Base-by-base conservation (phyloP, 2,329 filamentous ascomycete species). In the Magnaporthiopsis incrustans region DNA sequence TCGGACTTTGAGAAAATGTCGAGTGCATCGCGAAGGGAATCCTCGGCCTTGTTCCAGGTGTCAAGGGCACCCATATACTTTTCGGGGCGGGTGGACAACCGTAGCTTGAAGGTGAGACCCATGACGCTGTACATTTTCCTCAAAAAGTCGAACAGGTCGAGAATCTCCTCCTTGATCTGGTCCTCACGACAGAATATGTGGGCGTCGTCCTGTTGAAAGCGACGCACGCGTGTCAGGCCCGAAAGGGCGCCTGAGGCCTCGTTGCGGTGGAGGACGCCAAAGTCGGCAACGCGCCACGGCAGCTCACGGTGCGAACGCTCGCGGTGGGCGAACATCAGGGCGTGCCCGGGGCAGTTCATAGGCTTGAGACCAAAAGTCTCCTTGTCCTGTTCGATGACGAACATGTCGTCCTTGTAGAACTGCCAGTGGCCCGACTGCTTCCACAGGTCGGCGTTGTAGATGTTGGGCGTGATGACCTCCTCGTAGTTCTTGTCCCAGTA, bases 381-480 rank as follows among this genome's bases (percentile, higher is more conserved):
- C 81, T 97, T 96, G 75, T 97, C 93, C 38, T 89, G 79, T 64
- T 86, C 81, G 70, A 97, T 87, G 57, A 81, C 77, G 69, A 84
- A 84, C 94, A 98, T 98, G 78, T 97, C 93, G 68, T 98, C 94
- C 73, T 92, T 86, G 81, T 97, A 95, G 74, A 93, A 88, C 66
- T 89, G 86, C 93, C 94, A 97, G 76, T 98, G 95, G 61, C 95
- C 95, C 11, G 92, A 97, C 27, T 87, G 90, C 80, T 97, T 95
- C 95, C 95, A 98, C 18, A 98, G 80, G 8, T 91, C 85, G 15
- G 92, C 87, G 73, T 97, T 96, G 81, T 89, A 99, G 89, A 99
- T 96, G 79, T 95, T 98, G 62, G 95, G 95, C 4, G 93, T 92
- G 74, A 93, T 91, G 67, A 99, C 95, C 77, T 99, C 95, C 71